A percentile compares a stretch with the other conserved stretches of the same genome.
phyloP scores from a whole-genome alignment of 768 basidiomycete genomes.

The Tylopilus vinaceipallidus region DNA sequence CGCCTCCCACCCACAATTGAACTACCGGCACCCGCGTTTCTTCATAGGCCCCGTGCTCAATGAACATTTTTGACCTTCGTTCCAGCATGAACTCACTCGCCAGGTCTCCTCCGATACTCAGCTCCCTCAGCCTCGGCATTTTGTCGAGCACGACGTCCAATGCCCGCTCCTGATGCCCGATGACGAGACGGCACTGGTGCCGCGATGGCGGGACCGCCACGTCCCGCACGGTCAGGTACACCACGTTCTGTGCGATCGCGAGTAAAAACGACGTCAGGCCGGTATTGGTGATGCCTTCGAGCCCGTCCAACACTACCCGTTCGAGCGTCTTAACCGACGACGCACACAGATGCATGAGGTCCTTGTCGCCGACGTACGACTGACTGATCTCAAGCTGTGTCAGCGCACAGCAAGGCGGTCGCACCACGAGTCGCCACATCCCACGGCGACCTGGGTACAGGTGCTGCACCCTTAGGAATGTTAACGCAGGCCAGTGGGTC shows the following conservation, averaged over 20 bases:
- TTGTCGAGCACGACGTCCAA: conserved; percentile 17
- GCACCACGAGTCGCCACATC: conserved; percentile 15
- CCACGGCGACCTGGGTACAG: conserved; percentile 15
- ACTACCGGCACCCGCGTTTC: conserved; percentile 12
- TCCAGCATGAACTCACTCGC: conserved; percentile 26
- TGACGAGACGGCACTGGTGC: conserved; percentile 15
- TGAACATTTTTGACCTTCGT: conserved; percentile 19
- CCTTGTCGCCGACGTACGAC: conserved; percentile 17
- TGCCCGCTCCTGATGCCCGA: conserved; percentile 20
- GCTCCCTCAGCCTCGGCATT: conserved; percentile 15
- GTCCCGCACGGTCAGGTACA: conserved; percentile 15
- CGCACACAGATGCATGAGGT: conserved; percentile 15
- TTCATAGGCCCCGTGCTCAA: not conserved
- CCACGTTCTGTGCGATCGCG: conserved; percentile 12
- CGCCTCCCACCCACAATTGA: conserved; percentile 19
- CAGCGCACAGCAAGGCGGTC: conserved; percentile 14
- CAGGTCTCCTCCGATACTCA: conserved; percentile 21
- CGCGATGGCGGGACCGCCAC: conserved; percentile 18
- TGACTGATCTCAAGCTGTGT: conserved; percentile 18
- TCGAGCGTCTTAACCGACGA: conserved; percentile 17
- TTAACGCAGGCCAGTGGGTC: conserved; percentile 14
- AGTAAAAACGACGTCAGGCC: conserved; percentile 16
- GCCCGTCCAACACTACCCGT: conserved; percentile 14
- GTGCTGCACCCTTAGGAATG: conserved; percentile 13
- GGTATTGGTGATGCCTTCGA: conserved; percentile 20